These are phyloP conservation scores for Blepharisma japonicum DNA, from an alignment of 73 alveolate genomes.

Conservation along the genomic window DNA sequence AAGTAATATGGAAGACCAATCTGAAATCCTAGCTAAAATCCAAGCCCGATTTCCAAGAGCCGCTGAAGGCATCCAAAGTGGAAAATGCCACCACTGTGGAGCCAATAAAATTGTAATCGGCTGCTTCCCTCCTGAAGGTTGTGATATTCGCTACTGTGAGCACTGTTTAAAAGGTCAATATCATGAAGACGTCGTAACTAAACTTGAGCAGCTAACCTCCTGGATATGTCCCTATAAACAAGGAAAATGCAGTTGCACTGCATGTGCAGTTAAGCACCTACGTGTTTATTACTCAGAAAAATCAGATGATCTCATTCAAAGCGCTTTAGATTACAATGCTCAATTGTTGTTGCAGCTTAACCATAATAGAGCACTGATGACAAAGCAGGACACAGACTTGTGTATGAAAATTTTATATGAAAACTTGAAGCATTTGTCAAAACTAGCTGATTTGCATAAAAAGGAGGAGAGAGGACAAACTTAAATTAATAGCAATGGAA, in stretches of 20 bases:
- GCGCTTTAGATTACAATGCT: constrained; percentile 27
- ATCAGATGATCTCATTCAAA: constrained; percentile 10
- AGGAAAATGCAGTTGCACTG: constrained; percentile 9
- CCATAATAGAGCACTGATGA: neutral
- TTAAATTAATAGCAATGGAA: no score
- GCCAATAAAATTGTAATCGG: neutral
- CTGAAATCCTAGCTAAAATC: constrained; percentile 1
- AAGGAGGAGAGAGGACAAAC: constrained; percentile 4
- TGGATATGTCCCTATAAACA: constrained; percentile 26
- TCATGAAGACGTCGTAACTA: neutral
- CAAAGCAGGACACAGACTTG: neutral
- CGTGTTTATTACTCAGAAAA: neutral
- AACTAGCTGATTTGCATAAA: constrained; percentile 16
- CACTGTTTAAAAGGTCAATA: constrained; percentile 18
- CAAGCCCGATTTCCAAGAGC: constrained; percentile 24
- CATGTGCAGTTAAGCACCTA: constrained; percentile 20
- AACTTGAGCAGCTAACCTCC: neutral
- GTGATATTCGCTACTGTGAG: constrained; percentile 10
- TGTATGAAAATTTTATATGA: constrained; percentile 9
- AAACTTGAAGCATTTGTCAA: constrained; percentile 18
- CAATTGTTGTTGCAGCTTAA: neutral
- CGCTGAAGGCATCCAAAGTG: constrained; percentile 6
- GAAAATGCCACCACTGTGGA: constrained; percentile 15
- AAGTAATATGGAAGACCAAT: no score
- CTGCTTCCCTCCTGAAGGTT: constrained; percentile 21